Evolutionary conservation across 169 alveolate species (phyloP).

Genomic region (Cryptosporidium ryanae): DNA sequence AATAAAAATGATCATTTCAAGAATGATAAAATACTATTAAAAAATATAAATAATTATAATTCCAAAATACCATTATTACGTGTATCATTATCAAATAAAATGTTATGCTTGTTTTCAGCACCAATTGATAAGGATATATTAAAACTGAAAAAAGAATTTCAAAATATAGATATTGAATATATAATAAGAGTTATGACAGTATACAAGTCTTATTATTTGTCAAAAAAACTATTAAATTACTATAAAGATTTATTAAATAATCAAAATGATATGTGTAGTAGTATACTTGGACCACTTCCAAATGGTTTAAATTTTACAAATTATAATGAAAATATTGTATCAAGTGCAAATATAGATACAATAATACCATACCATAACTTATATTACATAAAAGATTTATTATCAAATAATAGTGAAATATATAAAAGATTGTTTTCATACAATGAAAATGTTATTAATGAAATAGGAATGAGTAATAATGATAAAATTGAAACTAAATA

Average conservation of each 20-base stretch:
- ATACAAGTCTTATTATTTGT: slow-evolving; percentile 35
- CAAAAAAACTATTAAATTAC: slow-evolving; percentile 26
- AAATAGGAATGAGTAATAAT: background rate
- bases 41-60: slow-evolving; percentile 35
- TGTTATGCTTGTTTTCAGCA: slow-evolving; percentile 59
- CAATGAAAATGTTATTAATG: background rate
- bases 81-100: slow-evolving; percentile 29
- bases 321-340: slow-evolving; percentile 15
- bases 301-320: slow-evolving; percentile 31
- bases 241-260: slow-evolving; percentile 33
- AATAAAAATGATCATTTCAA: background rate
- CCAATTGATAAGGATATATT: slow-evolving; percentile 59
- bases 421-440: slow-evolving; percentile 16
- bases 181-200: slow-evolving; percentile 33
- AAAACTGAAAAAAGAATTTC: slow-evolving; percentile 38
- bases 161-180: slow-evolving; percentile 16
- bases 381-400: slow-evolving; percentile 9
- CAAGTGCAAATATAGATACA: slow-evolving; percentile 49
- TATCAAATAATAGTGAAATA: slow-evolving; percentile 26
- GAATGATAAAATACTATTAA: background rate
- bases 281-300: slow-evolving; percentile 59
- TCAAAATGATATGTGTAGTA: slow-evolving; percentile 50
- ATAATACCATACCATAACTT: slow-evolving; percentile 53
- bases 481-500: background rate
- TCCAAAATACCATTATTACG: slow-evolving; percentile 42